Evolutionary conservation across 169 alveolate genomes (phyloP), one percentile per base, ranked within the genome.

Genomic region (Condylostoma magnum): DNA sequence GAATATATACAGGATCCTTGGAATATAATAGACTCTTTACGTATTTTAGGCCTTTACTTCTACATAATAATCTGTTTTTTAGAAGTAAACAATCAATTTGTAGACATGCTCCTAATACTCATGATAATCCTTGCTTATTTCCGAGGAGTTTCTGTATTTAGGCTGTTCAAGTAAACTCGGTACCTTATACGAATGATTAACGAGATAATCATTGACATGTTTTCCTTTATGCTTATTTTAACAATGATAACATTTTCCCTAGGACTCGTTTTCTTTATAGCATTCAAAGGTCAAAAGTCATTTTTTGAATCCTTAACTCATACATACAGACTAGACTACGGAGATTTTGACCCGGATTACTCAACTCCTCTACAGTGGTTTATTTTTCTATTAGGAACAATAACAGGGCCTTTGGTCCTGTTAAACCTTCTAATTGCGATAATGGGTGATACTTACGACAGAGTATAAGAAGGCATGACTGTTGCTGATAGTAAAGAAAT

Each of bases 131-230:
- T 66, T 6, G 10, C 58, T 3, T 66, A 20, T 18, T 6, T 47
- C 12, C 43, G 75, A 66, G 75, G 65, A 27, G 47, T 66, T 10
- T 10, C 75, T 43, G 43, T 25, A n/a, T 66, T 66, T 63, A 43
- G 47, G 15, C 20, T 47, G 0, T 66, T 43, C 2, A 33, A 66
- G 2, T 4, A 30, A 31, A 66, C 75, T 10, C 43, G 75, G 25
- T 66, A 46, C 25, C n/a, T 46, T 20, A 66, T 66, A 12, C 43
- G 33, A 2, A 2, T 66, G 60, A n/a, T 66, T 1, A 47, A 28
- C 0, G 65, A 44, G 30, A 47, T 28, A 28, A 44, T 25, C 28
- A 36, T 66, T 10, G 66, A 66, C 43, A 46, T 41, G 41, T 6
- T 46, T 10, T 20, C 75, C 28, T 66, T 66, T 31, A 15, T 66